These are phyloP conservation scores for Mycena maculata DNA, from an alignment of 768 basidiomycete genomes.

Conservation along the genomic window DNA sequence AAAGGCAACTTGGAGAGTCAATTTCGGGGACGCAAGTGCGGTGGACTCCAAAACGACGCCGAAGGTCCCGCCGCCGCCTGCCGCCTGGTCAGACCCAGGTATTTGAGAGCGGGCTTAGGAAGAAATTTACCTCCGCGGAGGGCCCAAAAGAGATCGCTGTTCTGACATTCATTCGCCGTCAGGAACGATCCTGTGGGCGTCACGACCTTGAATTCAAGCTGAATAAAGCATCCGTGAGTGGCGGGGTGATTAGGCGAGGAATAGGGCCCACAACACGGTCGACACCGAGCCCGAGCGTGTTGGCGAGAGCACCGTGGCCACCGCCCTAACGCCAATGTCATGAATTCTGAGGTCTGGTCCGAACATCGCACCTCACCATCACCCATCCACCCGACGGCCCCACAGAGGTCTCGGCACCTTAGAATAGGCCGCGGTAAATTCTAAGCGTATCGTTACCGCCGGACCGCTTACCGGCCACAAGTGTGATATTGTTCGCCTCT, in stretches of 20 bases:
- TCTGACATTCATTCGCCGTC: slow-evolving; percentile 49
- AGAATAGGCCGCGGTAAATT: neutral
- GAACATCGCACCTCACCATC: slow-evolving; percentile 21
- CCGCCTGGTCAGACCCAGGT: neutral
- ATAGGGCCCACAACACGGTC: slow-evolving; percentile 38
- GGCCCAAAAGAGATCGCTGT: slow-evolving; percentile 55
- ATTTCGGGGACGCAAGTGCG: slow-evolving; percentile 36
- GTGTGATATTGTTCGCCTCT: slow-evolving; percentile 37
- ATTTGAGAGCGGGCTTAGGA: neutral
- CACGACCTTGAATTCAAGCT: slow-evolving; percentile 52
- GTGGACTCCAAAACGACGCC: slow-evolving; percentile 41
- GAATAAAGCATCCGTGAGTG: neutral
- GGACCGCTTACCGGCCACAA: slow-evolving; percentile 34
- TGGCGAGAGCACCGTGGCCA: slow-evolving; percentile 37
- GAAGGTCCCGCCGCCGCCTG: slow-evolving; percentile 43
- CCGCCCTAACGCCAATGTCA: slow-evolving; percentile 34
- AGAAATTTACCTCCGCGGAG: slow-evolving; percentile 39
- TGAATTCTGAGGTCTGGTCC: neutral
- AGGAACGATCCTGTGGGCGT: slow-evolving; percentile 50
- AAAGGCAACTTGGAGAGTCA: slow-evolving; percentile 38
- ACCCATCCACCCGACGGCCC: slow-evolving; percentile 40
- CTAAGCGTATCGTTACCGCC: neutral
- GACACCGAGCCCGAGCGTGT: slow-evolving; percentile 41
- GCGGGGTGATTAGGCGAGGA: neutral
- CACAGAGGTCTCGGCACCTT: slow-evolving; percentile 37